Evolutionary conservation across 2,329 filamentous ascomycete genomes (phyloP).

Genomic region (Fusarium agapanthi): DNA sequence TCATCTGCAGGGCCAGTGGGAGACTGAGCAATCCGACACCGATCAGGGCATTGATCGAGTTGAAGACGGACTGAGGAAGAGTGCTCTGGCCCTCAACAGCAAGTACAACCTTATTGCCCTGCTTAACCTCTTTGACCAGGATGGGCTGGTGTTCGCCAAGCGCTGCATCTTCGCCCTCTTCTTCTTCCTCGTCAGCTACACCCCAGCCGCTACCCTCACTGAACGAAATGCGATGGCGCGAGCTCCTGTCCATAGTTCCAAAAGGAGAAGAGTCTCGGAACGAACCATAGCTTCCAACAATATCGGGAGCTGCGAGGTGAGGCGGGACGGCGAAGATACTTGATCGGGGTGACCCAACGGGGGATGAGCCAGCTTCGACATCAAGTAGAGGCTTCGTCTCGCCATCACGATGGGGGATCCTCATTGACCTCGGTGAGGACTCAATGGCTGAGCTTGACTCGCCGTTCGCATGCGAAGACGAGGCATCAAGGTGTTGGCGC

Average conservation of each 20-base stretch:
- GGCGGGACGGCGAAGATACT: constrained; percentile 66
- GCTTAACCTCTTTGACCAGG: constrained; percentile 87
- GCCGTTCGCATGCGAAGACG: constrained; percentile 31
- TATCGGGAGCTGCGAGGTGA: constrained; percentile 71
- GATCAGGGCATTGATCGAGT: constrained; percentile 92
- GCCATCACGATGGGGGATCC: constrained; percentile 50
- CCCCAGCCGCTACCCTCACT: constrained; percentile 46
- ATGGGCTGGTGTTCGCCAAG: constrained; percentile 76
- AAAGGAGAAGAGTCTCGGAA: constrained; percentile 57
- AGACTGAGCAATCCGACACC: constrained; percentile 90
- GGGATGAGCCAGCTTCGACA: constrained; percentile 50
- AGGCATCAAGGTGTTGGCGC: constrained; percentile 60
- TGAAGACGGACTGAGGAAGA: constrained; percentile 93
- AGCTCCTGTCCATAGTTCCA: constrained; percentile 57
- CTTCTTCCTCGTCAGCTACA: constrained; percentile 48
- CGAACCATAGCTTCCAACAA: constrained; percentile 76
- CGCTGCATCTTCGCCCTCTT: constrained; percentile 45
- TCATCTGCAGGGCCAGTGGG: constrained; percentile 86
- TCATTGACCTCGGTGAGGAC: constrained; percentile 18
- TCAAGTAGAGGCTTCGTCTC: constrained; percentile 60
- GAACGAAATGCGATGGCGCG: constrained; percentile 58
- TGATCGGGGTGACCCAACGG: constrained; percentile 42
- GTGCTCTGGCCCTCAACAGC: constrained; percentile 94
- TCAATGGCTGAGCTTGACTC: constrained; percentile 37
- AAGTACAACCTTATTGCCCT: constrained; percentile 85